Evolutionary conservation across 2,329 filamentous ascomycete genomes (phyloP), one percentile per base, ranked within the genome.

Genomic region (Albifimbria verrucaria): DNA sequence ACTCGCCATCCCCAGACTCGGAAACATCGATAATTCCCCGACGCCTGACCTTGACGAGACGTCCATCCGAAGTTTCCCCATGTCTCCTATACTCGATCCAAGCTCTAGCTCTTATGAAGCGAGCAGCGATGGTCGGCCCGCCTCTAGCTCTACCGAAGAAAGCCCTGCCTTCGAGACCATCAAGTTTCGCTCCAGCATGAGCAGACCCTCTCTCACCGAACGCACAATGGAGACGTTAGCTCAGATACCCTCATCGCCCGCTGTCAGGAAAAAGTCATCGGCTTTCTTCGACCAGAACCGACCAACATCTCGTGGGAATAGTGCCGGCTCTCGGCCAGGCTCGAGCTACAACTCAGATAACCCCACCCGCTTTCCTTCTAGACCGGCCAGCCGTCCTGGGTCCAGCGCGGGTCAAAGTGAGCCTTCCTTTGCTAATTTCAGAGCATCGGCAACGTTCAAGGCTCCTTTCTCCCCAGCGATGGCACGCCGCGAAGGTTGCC

Each of bases 211-310:
- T 0, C 76, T 97, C 4, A 85, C 88, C 1, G 92, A 97, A 62
- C 80, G 93, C 53, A 95, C 92, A 1, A 86, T 96, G 42, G 90
- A 96, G 67, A 96, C 90, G 0, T 74, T 97, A 6, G 81, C 91
- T 3, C 82, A 85, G 46, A 75, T 96, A 25, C 89, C 92, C 0
- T 85, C 89, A 0, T 94, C 92, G 1, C 92, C 92, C 4, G 83
- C 82, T 1, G 69, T 88, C 45, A 82, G 79, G 50, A 83, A 83
- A 54, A 83, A 85, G 51, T 76, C 81, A 9, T 90, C 90, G 0
- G 85, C 82, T 52, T 92, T 96, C 68, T 94, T 89, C 65, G 85
- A 84, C 48, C 71, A 77, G 2, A 77, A 85, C n/a, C 80, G 81
- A 7, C 81, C 87, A 4, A 61, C 68, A 20, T 81, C 79, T 2